Conservation (phyloP, 768 basidiomycete genomes). For the Pulveroboletus ravenelii region DNA sequence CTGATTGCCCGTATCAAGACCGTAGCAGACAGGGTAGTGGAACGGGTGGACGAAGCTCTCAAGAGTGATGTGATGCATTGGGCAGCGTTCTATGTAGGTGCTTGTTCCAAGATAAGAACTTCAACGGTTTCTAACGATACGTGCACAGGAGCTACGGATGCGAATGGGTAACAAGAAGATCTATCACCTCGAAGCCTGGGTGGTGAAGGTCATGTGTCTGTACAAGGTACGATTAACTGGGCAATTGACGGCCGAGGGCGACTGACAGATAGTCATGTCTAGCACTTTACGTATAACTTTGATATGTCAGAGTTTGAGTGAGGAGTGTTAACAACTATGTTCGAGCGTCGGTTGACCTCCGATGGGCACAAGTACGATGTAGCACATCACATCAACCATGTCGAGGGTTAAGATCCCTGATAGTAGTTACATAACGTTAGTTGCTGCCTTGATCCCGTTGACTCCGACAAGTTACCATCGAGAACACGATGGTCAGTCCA, state of each 20-base stretch:
- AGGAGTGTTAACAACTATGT: constrained; percentile 1
- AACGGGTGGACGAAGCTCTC: constrained; percentile 82
- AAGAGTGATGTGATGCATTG: constrained; percentile 96
- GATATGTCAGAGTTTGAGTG: constrained; percentile 35
- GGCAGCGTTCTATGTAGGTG: constrained; percentile 90
- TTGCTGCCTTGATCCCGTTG: not conserved
- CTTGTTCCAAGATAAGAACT: not conserved
- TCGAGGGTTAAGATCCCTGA: too few species aligned
- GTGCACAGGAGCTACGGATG: constrained; percentile 84
- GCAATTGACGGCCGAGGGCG: not conserved
- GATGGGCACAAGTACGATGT: not conserved
- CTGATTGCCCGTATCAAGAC: constrained; percentile 51
- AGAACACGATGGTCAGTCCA: constrained; percentile 24
- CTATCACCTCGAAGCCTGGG: constrained; percentile 96
- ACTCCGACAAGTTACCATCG: not conserved
- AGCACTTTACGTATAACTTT: constrained; percentile 32
- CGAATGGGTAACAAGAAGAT: constrained; percentile 91
- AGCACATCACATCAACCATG: not conserved
- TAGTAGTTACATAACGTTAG: constrained; percentile 2
- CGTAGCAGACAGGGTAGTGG: constrained; percentile 81
- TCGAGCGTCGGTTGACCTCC: not conserved
- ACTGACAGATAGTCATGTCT: not conserved
- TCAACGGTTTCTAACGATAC: not conserved
- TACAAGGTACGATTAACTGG: constrained; percentile 55
- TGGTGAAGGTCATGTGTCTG: constrained; percentile 91